Evolutionary conservation across 805 yeast genomes (phyloP).

Genomic region (Komagataella populi): DNA sequence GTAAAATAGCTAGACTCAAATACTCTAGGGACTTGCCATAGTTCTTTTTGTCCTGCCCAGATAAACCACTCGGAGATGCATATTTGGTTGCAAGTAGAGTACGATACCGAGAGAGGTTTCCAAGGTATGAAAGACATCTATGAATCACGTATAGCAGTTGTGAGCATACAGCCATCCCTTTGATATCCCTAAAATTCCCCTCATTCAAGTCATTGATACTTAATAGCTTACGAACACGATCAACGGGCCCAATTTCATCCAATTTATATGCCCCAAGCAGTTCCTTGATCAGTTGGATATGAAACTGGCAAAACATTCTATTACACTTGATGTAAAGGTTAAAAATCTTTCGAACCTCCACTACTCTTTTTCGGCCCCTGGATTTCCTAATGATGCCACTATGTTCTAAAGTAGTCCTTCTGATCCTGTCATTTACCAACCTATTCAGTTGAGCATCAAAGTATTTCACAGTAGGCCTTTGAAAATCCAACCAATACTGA

Average conservation of each 20-base stretch:
- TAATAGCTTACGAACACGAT: neutral
- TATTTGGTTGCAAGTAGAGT: conserved; percentile 31
- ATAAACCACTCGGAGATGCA: conserved; percentile 15
- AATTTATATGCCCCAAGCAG: conserved; percentile 24
- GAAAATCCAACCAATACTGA: conserved; percentile 44
- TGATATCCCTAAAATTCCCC: neutral
- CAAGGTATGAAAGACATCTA: conserved; percentile 37
- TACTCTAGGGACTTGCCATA: conserved; percentile 29
- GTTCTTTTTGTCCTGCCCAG: conserved; percentile 24
- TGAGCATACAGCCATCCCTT: conserved; percentile 16
- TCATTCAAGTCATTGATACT: conserved; percentile 3
- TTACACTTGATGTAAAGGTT: conserved; percentile 35
- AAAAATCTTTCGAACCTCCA: conserved; percentile 44
- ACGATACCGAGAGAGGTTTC: conserved; percentile 46
- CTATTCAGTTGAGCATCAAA: conserved; percentile 26
- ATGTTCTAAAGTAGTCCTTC: neutral
- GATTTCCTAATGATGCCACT: conserved; percentile 1
- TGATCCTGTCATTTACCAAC: conserved; percentile 5
- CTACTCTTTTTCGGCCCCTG: conserved; percentile 17
- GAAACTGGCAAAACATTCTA: conserved; percentile 33
- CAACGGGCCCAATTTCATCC: conserved; percentile 7
- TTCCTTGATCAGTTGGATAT: conserved; percentile 25
- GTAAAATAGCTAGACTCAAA: conserved; percentile 37
- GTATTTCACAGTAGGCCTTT: conserved; percentile 49
- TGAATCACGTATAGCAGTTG: conserved; percentile 28